Evolutionary conservation across 2,329 filamentous ascomycete genomes (phyloP).

Genomic region (Colletotrichum sp.): DNA sequence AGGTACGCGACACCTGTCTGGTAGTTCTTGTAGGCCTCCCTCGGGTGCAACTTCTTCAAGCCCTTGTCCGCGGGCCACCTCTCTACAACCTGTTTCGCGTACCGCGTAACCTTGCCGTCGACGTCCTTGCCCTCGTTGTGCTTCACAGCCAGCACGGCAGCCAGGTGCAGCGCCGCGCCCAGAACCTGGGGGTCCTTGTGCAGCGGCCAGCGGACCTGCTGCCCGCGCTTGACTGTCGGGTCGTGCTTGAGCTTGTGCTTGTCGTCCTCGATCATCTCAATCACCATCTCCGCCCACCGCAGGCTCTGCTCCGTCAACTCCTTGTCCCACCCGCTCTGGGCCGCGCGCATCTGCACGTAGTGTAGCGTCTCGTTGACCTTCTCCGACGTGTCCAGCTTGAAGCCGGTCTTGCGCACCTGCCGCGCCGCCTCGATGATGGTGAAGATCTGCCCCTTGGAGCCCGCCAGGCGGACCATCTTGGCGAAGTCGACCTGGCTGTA

Average conservation of each 20-base stretch:
- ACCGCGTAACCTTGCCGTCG: slow-evolving; percentile 39
- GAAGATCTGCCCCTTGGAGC: slow-evolving; percentile 44
- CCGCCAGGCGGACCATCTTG: slow-evolving; percentile 47
- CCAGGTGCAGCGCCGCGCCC: slow-evolving; percentile 46
- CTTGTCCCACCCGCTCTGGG: slow-evolving; percentile 37
- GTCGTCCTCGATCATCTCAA: slow-evolving; percentile 54
- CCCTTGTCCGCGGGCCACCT: slow-evolving; percentile 46
- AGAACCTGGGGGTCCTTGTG: slow-evolving; percentile 49
- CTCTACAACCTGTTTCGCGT: slow-evolving; percentile 39
- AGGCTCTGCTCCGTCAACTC: slow-evolving; percentile 46
- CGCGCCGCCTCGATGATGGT: slow-evolving; percentile 57
- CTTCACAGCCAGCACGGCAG: slow-evolving; percentile 42
- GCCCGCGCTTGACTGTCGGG: background rate
- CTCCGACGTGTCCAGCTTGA: slow-evolving; percentile 47
- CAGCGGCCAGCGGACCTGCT: slow-evolving; percentile 28
- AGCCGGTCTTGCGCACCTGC: slow-evolving; percentile 49
- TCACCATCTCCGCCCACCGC: slow-evolving; percentile 49
- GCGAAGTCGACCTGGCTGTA: slow-evolving; percentile 38
- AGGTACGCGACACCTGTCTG: slow-evolving; percentile 32
- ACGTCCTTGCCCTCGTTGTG: slow-evolving; percentile 33
- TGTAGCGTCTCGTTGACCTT: slow-evolving; percentile 43
- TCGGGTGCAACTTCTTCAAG: slow-evolving; percentile 41
- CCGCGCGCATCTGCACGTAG: slow-evolving; percentile 46
- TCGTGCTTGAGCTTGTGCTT: slow-evolving; percentile 34
- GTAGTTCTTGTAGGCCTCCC: slow-evolving; percentile 29